Conservation (phyloP, 2,329 filamentous ascomycete genomes). For the Aspergillus candidus region DNA sequence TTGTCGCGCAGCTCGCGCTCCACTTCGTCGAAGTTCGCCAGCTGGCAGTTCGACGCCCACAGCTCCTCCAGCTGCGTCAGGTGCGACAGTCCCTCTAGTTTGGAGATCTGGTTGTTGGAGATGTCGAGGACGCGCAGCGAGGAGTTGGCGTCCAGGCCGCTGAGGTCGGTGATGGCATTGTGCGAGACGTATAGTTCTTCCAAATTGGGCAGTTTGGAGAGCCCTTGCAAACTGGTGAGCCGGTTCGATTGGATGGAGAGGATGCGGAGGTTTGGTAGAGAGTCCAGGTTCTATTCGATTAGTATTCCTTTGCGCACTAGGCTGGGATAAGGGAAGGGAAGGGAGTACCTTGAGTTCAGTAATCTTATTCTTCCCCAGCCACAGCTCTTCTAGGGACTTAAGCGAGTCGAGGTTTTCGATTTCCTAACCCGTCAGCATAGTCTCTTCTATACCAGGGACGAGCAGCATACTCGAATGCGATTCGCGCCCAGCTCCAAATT, state of each 20-base stretch:
- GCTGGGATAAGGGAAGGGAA: neutral
- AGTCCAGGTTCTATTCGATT: conserved; percentile 54
- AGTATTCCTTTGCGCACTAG: conserved; percentile 2
- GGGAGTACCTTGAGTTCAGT: conserved; percentile 60
- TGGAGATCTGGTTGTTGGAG: conserved; percentile 75
- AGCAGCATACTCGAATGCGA: conserved; percentile 59
- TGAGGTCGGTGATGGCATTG: conserved; percentile 75
- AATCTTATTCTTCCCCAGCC: conserved; percentile 97
- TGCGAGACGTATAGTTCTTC: conserved; percentile 95
- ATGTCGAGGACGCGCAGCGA: conserved; percentile 78
- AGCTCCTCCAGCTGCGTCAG: conserved; percentile 75
- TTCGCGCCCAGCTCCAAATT: conserved; percentile 92
- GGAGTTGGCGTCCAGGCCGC: conserved; percentile 62
- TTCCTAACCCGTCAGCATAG: conserved; percentile 43
- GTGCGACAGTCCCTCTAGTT: conserved; percentile 64
- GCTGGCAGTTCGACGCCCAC: conserved; percentile 86
- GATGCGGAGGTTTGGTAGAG: conserved; percentile 72
- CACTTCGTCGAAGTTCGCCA: conserved; percentile 75
- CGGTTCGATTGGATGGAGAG: conserved; percentile 95
- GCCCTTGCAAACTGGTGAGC: conserved; percentile 68
- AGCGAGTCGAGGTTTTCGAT: conserved; percentile 79
- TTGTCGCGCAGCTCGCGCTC: conserved; percentile 72
- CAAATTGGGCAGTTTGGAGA: conserved; percentile 66
- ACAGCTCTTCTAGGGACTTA: conserved; percentile 75
- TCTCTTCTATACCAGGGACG: neutral